Evolutionary conservation across 2,329 filamentous ascomycete genomes (phyloP).

Genomic region (Aspergillus thermomutatus): DNA sequence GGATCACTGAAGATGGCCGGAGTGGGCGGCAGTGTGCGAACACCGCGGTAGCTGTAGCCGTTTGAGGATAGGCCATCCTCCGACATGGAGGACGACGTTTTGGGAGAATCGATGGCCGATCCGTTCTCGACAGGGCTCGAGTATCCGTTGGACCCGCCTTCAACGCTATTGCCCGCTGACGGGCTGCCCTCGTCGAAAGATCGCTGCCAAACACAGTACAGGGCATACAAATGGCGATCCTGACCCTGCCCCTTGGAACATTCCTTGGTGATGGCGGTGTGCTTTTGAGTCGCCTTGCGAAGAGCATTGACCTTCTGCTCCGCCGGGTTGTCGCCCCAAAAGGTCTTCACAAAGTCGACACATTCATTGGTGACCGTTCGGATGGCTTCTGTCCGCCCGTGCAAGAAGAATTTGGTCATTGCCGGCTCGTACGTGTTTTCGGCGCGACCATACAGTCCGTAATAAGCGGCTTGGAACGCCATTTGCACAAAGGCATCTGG

Average conservation of each 20-base stretch:
- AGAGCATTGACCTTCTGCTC: constrained; percentile 83
- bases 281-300: constrained; percentile 76
- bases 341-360: constrained; percentile 84
- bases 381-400: constrained; percentile 92
- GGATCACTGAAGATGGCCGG: constrained; percentile 81
- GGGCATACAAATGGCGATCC: constrained; percentile 87
- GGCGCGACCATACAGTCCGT: constrained; percentile 87
- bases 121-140: constrained; percentile 53
- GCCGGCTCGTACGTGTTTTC: constrained; percentile 97
- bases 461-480: constrained; percentile 98
- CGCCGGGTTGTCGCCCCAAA: constrained; percentile 88
- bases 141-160: constrained; percentile 58
- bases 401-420: constrained; percentile 93
- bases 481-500: constrained; percentile 98
- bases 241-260: constrained; percentile 89
- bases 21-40: constrained; percentile 44
- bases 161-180: constrained; percentile 48
- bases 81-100: constrained; percentile 38
- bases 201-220: constrained; percentile 94
- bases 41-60: constrained; percentile 53
- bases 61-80: constrained; percentile 48
- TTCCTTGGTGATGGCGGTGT: constrained; percentile 73
- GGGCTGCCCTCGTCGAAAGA: constrained; percentile 69
- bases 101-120: constrained; percentile 24
- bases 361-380: constrained; percentile 79